Evolutionary conservation across 2,329 filamentous ascomycete species (phyloP).

Genomic region (Fusarium proliferatum): DNA sequence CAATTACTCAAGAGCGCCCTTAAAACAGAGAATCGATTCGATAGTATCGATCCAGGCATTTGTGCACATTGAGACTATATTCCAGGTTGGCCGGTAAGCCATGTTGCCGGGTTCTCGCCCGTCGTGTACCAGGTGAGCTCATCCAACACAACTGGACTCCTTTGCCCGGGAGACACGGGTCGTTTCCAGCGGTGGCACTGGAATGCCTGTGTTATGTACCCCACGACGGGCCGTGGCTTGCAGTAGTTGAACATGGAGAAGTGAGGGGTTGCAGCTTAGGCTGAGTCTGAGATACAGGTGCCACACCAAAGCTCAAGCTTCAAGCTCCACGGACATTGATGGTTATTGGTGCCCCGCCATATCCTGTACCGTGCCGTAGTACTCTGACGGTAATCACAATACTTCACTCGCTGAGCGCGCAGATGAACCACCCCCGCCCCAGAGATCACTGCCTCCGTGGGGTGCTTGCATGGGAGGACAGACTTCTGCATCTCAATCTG

Average conservation of each 20-base stretch:
- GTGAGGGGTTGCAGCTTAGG: constrained; percentile 40
- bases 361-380: neutral
- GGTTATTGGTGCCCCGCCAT: constrained; percentile 23
- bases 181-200: constrained; percentile 5
- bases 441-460: constrained; percentile 10
- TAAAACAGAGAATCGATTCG: neutral
- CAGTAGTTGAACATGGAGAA: constrained; percentile 44
- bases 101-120: neutral
- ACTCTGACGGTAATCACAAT: neutral
- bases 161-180: constrained; percentile 1
- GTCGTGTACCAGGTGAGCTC: neutral
- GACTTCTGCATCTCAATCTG: constrained; percentile 19
- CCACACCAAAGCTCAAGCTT: neutral
- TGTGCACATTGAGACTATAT: neutral
- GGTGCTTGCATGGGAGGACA: constrained; percentile 26
- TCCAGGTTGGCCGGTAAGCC: neutral
- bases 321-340: constrained; percentile 12
- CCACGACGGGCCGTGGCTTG: constrained; percentile 41
- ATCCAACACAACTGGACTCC: neutral
- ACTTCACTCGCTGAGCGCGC: neutral
- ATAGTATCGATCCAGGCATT: neutral
- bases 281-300: constrained; percentile 11
- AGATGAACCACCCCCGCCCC: constrained; percentile 27
- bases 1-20: neutral
- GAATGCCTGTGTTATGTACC: constrained; percentile 15